Conservation (phyloP, 2,329 filamentous ascomycete species). For the Thielaviopsis cerberus region DNA sequence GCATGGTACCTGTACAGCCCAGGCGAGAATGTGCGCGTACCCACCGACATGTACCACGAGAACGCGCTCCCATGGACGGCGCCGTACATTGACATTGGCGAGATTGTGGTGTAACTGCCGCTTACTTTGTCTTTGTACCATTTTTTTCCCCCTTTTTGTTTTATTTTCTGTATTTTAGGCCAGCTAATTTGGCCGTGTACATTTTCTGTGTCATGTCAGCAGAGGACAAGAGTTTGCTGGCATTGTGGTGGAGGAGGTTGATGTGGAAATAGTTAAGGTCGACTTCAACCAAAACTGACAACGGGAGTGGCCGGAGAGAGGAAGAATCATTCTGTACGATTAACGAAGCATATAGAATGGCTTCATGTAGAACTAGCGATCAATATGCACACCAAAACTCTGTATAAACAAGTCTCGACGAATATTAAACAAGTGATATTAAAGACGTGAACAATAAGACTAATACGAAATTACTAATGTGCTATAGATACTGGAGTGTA, state of each 20-base stretch:
- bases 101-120: constrained; percentile 34
- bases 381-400: constrained; percentile 9
- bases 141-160: background rate
- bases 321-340: constrained; percentile 11
- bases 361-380: constrained; percentile 11
- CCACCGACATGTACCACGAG: constrained; percentile 49
- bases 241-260: too few species aligned
- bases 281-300: background rate
- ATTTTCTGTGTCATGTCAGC: constrained; percentile 7
- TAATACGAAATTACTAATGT: background rate
- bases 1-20: constrained; percentile 94
- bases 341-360: constrained; percentile 11
- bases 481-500: background rate
- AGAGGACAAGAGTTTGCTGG: too few species aligned
- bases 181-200: constrained; percentile 7
- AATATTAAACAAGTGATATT: background rate
- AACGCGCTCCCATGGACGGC: constrained; percentile 46
- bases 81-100: constrained; percentile 50
- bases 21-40: constrained; percentile 40
- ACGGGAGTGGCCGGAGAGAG: background rate
- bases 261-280: too few species aligned
- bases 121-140: background rate
- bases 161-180: constrained; percentile 2
- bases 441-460: background rate
- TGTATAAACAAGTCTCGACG: background rate